A percentile compares a stretch with the other conserved stretches of the same genome.
Evolutionary conservation across 306 rosid genomes (phyloP).

Genomic region (Styphnolobium japonicum): DNA sequence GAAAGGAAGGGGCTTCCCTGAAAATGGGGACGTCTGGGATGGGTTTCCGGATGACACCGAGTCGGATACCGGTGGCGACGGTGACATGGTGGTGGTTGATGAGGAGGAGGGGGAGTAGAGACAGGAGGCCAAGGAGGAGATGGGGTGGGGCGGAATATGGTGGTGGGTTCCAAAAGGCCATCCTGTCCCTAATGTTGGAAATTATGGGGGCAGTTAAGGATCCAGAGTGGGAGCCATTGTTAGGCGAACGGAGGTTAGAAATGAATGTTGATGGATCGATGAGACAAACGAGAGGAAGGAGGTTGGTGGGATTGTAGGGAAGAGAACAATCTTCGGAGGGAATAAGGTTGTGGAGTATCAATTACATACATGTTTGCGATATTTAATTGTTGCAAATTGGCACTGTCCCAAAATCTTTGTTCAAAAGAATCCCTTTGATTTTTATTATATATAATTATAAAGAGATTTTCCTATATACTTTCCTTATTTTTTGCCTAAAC

Average conservation of each 20-base stretch:
- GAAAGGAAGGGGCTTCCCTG: conserved; percentile 53
- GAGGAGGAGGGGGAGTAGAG: conserved; percentile 10
- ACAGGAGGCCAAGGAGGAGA: conserved; percentile 42
- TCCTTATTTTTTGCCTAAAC: neutral
- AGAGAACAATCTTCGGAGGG: conserved; percentile 42
- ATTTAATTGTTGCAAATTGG: neutral
- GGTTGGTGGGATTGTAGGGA: conserved; percentile 43
- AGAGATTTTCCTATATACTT: neutral
- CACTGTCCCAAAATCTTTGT: neutral
- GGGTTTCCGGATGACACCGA: conserved; percentile 39
- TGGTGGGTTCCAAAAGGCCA: conserved; percentile 34
- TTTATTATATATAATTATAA: too few relatives aligned
- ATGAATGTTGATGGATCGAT: neutral
- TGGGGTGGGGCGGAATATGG: too few relatives aligned
- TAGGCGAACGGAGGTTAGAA: conserved; percentile 33
- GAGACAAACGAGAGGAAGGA: neutral
- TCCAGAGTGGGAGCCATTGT: conserved; percentile 31
- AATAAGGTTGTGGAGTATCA: neutral
- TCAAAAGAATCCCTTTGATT: too few relatives aligned
- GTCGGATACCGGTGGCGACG: conserved; percentile 25
- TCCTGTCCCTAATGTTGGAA: conserved; percentile 43
- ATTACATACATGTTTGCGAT: neutral
- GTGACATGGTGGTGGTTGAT: neutral
- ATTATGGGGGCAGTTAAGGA: neutral
- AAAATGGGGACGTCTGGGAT: conserved; percentile 30